Conservation (phyloP, 2,329 filamentous ascomycete species). For the Metarhizium anisopliae region DNA sequence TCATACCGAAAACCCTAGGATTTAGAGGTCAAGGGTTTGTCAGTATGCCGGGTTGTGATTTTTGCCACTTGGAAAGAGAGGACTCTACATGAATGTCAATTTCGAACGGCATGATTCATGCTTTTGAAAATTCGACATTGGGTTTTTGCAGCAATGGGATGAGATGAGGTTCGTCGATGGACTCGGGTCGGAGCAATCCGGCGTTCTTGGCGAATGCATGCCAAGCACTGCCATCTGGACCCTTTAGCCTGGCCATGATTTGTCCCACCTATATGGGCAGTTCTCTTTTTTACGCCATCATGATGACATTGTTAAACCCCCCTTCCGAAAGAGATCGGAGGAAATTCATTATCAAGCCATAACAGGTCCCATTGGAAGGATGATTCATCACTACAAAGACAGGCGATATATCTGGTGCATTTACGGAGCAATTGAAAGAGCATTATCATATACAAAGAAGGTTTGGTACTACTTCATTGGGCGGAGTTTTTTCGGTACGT, state of each 20-base stretch:
- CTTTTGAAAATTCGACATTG: neutral
- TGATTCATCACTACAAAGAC: neutral
- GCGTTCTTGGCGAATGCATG: neutral
- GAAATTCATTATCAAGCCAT: neutral
- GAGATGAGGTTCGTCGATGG: neutral
- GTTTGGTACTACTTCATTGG: slow-evolving; percentile 1
- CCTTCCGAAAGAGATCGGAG: neutral
- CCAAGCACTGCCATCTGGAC: neutral
- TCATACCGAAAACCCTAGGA: slow-evolving; percentile 38
- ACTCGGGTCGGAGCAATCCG: neutral
- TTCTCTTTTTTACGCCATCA: neutral
- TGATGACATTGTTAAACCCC: neutral
- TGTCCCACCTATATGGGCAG: neutral
- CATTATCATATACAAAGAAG: neutral
- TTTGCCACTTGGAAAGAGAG: neutral
- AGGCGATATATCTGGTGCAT: neutral
- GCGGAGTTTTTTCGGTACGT: slow-evolving; percentile 8
- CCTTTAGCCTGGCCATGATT: neutral
- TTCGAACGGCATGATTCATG: neutral
- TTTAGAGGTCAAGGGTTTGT: slow-evolving; percentile 20
- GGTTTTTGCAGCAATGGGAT: neutral
- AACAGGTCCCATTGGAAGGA: neutral
- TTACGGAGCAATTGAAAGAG: neutral
- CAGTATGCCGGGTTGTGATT: neutral
- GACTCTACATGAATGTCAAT: neutral